Evolutionary conservation across 1,284 basidiomycete species (phyloP).

Genomic region (Clitocybe nebularis): DNA sequence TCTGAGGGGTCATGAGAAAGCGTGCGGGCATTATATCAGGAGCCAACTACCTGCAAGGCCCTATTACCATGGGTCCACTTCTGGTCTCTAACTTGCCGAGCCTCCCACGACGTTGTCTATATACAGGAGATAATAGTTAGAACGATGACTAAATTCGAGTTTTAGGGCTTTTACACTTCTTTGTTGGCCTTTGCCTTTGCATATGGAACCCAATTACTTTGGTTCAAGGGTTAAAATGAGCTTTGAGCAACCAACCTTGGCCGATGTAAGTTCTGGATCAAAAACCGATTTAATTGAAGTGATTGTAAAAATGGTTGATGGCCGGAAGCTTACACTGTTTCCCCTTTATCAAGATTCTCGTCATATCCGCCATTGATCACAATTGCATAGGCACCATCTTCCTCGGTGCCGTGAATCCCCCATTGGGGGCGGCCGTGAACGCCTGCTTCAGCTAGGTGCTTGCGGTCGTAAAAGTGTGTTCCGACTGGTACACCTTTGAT

Average conservation of each 20-base stretch:
- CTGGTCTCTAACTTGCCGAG: constrained; percentile 9
- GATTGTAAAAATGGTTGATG: background rate
- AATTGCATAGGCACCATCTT: constrained; percentile 13
- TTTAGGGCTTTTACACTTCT: no score
- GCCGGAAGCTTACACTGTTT: constrained; percentile 9
- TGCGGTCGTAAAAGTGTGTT: constrained; percentile 6
- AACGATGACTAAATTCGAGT: no score
- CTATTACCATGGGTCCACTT: constrained; percentile 7
- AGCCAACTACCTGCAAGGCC: constrained; percentile 1
- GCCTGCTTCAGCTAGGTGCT: constrained; percentile 7
- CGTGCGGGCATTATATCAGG: background rate
- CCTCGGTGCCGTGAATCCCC: constrained; percentile 10
- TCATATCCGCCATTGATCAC: constrained; percentile 12
- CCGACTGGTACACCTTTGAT: constrained; percentile 10
- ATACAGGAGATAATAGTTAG: background rate
- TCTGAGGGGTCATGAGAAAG: background rate
- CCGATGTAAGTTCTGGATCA: background rate
- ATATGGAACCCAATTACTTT: no score
- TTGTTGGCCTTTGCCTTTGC: background rate
- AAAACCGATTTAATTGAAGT: background rate
- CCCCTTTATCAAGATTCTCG: constrained; percentile 11
- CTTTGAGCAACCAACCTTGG: background rate
- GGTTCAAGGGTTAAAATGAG: no score
- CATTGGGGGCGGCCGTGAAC: constrained; percentile 10
- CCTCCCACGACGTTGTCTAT: no score